Evolutionary conservation across 1,139 yeast species (phyloP), one percentile per base, ranked within the genome.

Genomic region (Yamadazyma friedrichii): DNA sequence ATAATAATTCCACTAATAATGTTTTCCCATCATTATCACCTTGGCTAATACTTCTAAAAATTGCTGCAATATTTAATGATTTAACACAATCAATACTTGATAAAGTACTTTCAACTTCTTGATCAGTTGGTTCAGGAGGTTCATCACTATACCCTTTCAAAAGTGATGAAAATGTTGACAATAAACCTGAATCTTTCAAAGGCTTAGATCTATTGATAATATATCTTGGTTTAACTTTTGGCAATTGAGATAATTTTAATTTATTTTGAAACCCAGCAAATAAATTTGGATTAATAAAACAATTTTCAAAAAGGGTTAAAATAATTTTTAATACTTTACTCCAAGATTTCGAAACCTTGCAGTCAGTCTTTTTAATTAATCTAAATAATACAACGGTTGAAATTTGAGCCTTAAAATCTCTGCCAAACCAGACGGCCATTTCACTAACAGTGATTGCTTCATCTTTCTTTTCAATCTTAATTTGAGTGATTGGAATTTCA

Each of bases 81-180:
- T 78, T 78, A 40, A 89, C 73, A 56, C 97, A 91, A 51, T 91
- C 96, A 42, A 85, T 66, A 0, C 96, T 84, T 4, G 89, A 83
- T 17, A 85, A 62, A 0, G 98, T 86, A 2, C 88, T 78, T 47
- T 89, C 96, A 38, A 94, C 83, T 54, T 91, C 98, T 52, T 86
- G 95, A 43, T 86, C 95, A 1, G 94, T 78, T 3, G 98, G 98
- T 58, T 91, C 97, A 6, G 87, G 84, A 2, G 88, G 83, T 31
- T 87, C 95, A 52, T 89, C 97, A 0, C 85, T 73, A 45, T 84
- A 80, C 12, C 97, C 94, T 50, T 94, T 87, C 61, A 94, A 75
- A 55, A 89, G 91, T 0, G 96, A 88, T 1, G 97, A 89, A 52
- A 94, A 83, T 0, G 98, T 86, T 1, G 96, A 87, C 44, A 94